Percentiles rank a stretch among this genome's conserved stretches.
phyloP scores from a whole-genome alignment of 139 green algal genomes.

The Volvox reticuliferus region DNA sequence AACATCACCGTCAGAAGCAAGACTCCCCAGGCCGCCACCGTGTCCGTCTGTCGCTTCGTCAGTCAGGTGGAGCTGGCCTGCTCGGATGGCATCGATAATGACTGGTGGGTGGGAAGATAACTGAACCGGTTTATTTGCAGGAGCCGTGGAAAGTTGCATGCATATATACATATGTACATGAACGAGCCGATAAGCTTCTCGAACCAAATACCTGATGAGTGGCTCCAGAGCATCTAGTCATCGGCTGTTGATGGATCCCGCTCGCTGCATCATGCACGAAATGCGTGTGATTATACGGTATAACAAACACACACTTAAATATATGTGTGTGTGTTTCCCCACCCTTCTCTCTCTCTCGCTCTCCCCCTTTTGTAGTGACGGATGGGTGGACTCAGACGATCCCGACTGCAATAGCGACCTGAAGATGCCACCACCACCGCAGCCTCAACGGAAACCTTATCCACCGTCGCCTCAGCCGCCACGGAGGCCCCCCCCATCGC shows the following conservation, averaged over 20 bases:
- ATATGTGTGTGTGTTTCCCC: background rate
- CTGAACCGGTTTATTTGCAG: too few species aligned
- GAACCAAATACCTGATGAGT: background rate
- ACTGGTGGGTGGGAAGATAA: conserved; percentile 1
- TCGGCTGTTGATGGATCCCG: too few species aligned
- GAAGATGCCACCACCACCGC: too few species aligned
- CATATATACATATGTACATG: background rate
- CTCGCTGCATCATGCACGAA: too few species aligned
- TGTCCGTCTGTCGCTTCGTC: background rate
- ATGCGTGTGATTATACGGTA: background rate
- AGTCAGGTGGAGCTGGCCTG: background rate
- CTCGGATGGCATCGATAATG: background rate
- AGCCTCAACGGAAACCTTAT: too few species aligned
- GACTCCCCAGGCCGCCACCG: background rate
- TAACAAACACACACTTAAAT: background rate
- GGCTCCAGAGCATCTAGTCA: background rate
- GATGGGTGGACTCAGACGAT: background rate
- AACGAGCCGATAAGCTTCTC: too few species aligned
- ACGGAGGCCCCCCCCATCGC: too few species aligned
- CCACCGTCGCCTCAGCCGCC: too few species aligned
- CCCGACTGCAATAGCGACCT: background rate
- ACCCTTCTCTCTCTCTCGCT: too few species aligned
- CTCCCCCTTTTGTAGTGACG: background rate
- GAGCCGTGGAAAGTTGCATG: background rate
- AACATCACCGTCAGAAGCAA: background rate